Evolutionary conservation across 179 eudicot species (phyloP), one percentile per base, ranked within the genome.

Genomic region (Spergularia azorica): DNA sequence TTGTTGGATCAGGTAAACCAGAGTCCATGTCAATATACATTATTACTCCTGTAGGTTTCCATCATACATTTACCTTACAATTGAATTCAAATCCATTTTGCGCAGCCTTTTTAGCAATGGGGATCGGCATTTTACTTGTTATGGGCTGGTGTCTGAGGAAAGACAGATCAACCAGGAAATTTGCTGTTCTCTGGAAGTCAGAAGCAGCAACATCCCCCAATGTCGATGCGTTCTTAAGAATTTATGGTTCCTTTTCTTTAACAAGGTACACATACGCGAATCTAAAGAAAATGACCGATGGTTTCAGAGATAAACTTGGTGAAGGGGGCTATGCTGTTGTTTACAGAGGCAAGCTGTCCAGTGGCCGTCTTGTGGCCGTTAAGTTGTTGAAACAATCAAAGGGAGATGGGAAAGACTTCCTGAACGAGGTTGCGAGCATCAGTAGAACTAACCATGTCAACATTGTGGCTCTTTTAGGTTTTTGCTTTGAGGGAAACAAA

Each of bases 281-380:
- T 52, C 60, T 79, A 46, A 74, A 67, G 69, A 79, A 74, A 51
- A 79, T 79, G 70, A 79, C 82, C 46, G 50, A 67, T n/a, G 62
- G 20, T 51, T 79, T 79, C 61, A 48, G 21, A 20, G 78, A 65
- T 2, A 79, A 79, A 79, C 77, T 74, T 36, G 70, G 77, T 8
- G 78, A 75, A 75, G 78, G 78, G 5, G 78, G 78, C 21, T 75
- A 54, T 64, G 72, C 72, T 32, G 8, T 6, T 6, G 67, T 76
- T 15, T 76, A 76, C 73, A 76, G 39, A 71, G 83, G 83, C 63
- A 70, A 70, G 68, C 64, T 80, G 5, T 4, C 11, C 21, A 58
- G 67, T 66, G 80, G 80, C 9, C 62, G 68, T 12, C 68, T 71
- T 63, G 77, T 80, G 48, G 83, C 83, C 8, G 80, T 80, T 73